Base-by-base conservation (phyloP, 1,284 basidiomycete genomes). In the Violaceomyces palustris region DNA sequence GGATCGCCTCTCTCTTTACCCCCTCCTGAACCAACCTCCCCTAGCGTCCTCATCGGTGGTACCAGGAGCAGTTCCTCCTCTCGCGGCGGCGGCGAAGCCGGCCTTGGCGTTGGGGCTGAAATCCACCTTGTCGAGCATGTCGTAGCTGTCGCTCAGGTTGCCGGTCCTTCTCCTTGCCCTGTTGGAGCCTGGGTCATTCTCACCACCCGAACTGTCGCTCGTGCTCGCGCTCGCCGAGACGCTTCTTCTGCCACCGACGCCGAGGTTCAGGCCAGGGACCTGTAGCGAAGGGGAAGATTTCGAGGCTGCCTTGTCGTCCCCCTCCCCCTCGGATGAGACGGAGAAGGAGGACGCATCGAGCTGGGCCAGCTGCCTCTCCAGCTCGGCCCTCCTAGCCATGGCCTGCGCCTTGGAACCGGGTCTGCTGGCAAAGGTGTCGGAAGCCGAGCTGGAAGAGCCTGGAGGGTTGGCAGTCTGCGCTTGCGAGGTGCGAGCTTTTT, bases 121-220 rank as follows among this genome's bases (percentile, higher is more conserved):
- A 19, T 60, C 56, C n/a, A 36, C 38, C 33, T 50, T 51, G 19
- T 61, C 58, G 18, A 61, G n/a, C 18, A 61, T 21, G 36, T 61
- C 58, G 24, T 50, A 61, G 14, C 32, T 37, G 26, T 58, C 58
- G 1, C 54, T 50, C 39, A 61, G 37, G 22, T 43, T 22, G 4
- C 49, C 23, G 12, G 39, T 59, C 15, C 46, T 34, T 18, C 50
- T 14, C 35, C 40, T 53, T 4, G 35, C 48, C 7, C 35, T 18
- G 19, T 18, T 19, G 12, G 30, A 24, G 19, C 7, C 15, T 39
- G 22, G 30, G 17, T 30, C 23, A 19, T 35, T 38, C 15, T 17
- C 18, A 6, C 17, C 27, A 6, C 36, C 29, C 23, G 40, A 39
- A 8, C n/a, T 21, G 3, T 4, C 3, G 4, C 33, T 38, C 14